These are phyloP conservation scores for Themeda triandra DNA, from an alignment of 176 grass and related monocot species.

Conservation along the genomic window DNA sequence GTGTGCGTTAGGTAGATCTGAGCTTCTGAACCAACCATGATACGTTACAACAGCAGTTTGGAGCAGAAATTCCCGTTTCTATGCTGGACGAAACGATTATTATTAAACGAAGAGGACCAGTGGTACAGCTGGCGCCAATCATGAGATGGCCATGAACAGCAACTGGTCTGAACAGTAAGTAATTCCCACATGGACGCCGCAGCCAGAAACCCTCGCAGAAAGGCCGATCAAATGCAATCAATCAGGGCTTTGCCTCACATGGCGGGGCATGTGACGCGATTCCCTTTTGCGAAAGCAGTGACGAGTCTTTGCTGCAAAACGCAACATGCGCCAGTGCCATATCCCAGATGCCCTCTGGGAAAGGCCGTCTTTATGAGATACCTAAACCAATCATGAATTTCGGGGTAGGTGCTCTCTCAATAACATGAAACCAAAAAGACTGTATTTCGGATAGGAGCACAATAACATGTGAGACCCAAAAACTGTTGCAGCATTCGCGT, in stretches of 20 bases:
- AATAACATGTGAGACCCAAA: background rate
- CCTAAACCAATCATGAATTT: background rate
- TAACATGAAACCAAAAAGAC: background rate
- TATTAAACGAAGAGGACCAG: too few species aligned
- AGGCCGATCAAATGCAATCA: background rate
- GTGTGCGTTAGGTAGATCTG: background rate
- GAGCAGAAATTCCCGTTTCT: background rate
- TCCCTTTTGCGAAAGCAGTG: background rate
- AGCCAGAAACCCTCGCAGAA: background rate
- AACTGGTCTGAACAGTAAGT: background rate
- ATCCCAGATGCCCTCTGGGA: background rate
- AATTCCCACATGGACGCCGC: conserved; percentile 7
- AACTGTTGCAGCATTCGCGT: background rate
- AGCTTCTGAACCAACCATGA: background rate
- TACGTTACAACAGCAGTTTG: background rate
- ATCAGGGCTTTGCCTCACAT: background rate
- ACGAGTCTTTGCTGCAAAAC: background rate
- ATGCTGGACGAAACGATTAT: background rate
- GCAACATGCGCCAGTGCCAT: background rate
- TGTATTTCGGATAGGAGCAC: background rate
- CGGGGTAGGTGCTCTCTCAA: background rate
- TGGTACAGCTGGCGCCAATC: background rate
- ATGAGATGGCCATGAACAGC: background rate
- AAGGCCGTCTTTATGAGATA: background rate
- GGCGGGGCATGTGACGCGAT: conserved; percentile 26